These are phyloP conservation scores for Vaccinium darrowii DNA, from an alignment of 148 eudicot genomes.

Conservation along the genomic window DNA sequence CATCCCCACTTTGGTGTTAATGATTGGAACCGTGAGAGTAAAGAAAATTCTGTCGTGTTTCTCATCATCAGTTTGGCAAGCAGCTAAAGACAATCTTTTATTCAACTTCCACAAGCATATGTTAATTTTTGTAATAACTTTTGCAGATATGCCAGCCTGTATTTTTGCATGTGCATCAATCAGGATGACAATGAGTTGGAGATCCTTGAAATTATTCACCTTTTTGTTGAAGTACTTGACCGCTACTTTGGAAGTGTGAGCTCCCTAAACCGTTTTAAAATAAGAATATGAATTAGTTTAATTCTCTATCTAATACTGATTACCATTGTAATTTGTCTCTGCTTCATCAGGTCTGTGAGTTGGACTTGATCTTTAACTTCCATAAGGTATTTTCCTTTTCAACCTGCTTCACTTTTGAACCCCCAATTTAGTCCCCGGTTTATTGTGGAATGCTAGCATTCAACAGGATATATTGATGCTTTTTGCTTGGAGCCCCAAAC, in stretches of 20 bases:
- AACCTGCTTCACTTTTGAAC: conserved; percentile 3
- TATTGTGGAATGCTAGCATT: not conserved
- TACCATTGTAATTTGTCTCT: not conserved
- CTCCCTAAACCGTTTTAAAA: conserved; percentile 12
- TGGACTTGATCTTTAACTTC: conserved; percentile 91
- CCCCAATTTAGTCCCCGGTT: not conserved
- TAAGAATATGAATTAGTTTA: not conserved
- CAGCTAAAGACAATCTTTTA: not conserved
- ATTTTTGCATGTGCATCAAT: conserved; percentile 94
- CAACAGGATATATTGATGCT: not conserved
- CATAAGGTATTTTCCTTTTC: conserved; percentile 64
- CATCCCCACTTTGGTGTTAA: not conserved
- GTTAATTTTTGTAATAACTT: conserved; percentile 2
- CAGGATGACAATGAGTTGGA: conserved; percentile 91
- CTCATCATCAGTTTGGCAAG: not conserved
- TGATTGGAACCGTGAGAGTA: not conserved
- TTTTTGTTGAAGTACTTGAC: conserved; percentile 85
- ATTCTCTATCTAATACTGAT: not conserved
- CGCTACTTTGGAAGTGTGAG: conserved; percentile 98
- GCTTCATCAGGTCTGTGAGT: conserved; percentile 74
- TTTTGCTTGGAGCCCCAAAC: conserved; percentile 6
- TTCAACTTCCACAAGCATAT: not conserved
- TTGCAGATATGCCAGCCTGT: conserved; percentile 86
- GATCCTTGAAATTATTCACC: conserved; percentile 88
- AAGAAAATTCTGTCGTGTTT: not conserved